Base-by-base conservation (phyloP, 1,284 basidiomycete species). In the Cryptococcus sp. region DNA sequence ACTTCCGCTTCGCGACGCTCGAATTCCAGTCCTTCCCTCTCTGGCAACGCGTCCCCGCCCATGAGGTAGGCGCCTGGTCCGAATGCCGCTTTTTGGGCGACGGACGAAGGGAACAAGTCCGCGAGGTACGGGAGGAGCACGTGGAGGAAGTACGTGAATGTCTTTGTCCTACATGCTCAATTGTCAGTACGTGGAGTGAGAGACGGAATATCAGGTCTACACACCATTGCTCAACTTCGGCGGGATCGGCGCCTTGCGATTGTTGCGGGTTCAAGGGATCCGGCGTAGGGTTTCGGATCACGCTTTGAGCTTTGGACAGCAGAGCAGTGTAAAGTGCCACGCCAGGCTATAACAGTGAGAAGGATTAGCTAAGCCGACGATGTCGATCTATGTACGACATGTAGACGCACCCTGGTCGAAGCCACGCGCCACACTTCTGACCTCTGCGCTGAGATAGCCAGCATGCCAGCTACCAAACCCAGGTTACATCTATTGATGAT, bases 241-340 rank as follows among this genome's bases (percentile, higher is more conserved):
- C 88, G 1, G 84, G 69, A 1, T 87, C 83, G 16, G 88, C 85
- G 39, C 59, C 55, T 30, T 66, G 67, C 20, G 58, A 54, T 17
- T 54, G 51, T 47, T 68, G 63, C 16, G 68, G 70, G 55, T 62
- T 64, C 48, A 62, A 87, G 84, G 23, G 82, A 76, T 82, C 80
- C 45, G 80, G 82, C 6, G 80, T 78, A 62, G 86, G 82, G 17
- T 81, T 84, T 69, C 94, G 89, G 71, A 91, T 90, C 66, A 99
- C 86, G 25, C 90, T 85, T 76, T 95, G 93, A 13, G 93, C 94
- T 46, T 93, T 87, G 61, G 90, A 94, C 57, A 99, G 81, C 75
- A 99, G 89, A 51, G 96, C 83, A 0, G 94, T 99, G 62, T 98
- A 82, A 53, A 99, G 84, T 8, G 93, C 92, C 27, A 98, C 83